Evolutionary conservation across 2,329 filamentous ascomycete genomes (phyloP), one percentile per base, ranked within the genome.

Genomic region (Monosporascus sp.): DNA sequence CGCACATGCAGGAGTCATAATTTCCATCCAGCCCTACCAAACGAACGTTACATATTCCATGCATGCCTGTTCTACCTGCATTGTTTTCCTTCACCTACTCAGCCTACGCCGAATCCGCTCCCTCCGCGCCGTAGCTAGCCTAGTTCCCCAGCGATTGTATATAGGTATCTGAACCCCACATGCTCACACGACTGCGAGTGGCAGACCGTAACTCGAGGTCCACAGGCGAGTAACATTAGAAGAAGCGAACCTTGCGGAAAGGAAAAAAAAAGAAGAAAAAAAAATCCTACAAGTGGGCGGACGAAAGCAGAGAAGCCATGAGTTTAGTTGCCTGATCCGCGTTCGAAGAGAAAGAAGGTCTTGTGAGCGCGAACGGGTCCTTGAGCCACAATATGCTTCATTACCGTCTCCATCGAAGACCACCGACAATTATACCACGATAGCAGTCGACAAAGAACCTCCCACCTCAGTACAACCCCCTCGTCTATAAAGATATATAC

Each of bases 341-440:
- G 27, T 48, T 19, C 31, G 26, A 17, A 38, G 24, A 52, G 45
- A 57, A 34, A 55, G 51, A 56, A 59, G 38, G 51, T 31, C 43
- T 46, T 22, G 17, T 47, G 51, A 50, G 43, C 51, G 7, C 56
- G 48, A 56, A 55, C 53, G 45, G 52, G n/a, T 31, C 44, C 48
- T 31, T 54, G 50, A 26, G 50, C 54, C 50, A 53, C 56, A 66
- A 63, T 56, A 67, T 67, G 65, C 52, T 60, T 55, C 56, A 59
- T 54, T 47, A 51, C 57, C 57, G 53, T 58, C 56, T 62, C 50
- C 57, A 61, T 61, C 60, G 59, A 61, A 61, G 59, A 65, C 65
- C 60, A 55, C 63, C 65, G 52, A 65, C 64, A 56, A 67, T 67
- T 53, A 66, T 67, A 51, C 65, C 43, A 46, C 43, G 43, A 26